These are phyloP conservation scores for Penicillium longicatenatum DNA, from an alignment of 495 filamentous ascomycete genomes.

Conservation along the genomic window DNA sequence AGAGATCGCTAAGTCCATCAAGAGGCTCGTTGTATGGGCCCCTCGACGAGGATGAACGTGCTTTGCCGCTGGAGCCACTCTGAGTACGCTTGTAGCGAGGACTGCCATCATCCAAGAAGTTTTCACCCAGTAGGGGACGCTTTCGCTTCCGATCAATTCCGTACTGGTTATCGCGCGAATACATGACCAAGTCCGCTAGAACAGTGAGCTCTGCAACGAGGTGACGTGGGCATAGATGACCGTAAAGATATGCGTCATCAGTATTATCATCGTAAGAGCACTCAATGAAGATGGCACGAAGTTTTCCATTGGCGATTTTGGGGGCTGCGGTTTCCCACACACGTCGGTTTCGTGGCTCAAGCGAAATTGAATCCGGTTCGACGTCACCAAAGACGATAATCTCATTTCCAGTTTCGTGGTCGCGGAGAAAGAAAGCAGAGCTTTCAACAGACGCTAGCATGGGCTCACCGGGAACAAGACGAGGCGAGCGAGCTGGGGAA, in stretches of 20 bases:
- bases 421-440: constrained; percentile 88
- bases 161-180: constrained; percentile 19
- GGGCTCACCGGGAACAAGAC: constrained; percentile 25
- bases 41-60: not conserved
- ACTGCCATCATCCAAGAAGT: constrained; percentile 18
- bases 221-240: constrained; percentile 83
- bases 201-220: constrained; percentile 72
- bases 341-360: constrained; percentile 72
- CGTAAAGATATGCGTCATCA: constrained; percentile 74
- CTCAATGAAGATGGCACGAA: constrained; percentile 89
- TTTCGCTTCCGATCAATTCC: not conserved
- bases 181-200: constrained; percentile 65
- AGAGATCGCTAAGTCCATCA: constrained; percentile 12
- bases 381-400: constrained; percentile 94
- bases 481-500: constrained; percentile 35
- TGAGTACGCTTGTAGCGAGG: constrained; percentile 29
- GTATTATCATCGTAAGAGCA: constrained; percentile 85
- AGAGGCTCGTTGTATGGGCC: constrained; percentile 7
- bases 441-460: constrained; percentile 64
- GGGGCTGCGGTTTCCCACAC: constrained; percentile 87
- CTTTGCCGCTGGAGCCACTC: constrained; percentile 5
- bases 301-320: constrained; percentile 67
- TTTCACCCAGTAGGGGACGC: not conserved
- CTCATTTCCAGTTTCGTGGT: constrained; percentile 66
- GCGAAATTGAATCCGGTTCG: constrained; percentile 84